Conservation (phyloP, 2,329 filamentous ascomycete genomes). For the Aspergillus caelatus region DNA sequence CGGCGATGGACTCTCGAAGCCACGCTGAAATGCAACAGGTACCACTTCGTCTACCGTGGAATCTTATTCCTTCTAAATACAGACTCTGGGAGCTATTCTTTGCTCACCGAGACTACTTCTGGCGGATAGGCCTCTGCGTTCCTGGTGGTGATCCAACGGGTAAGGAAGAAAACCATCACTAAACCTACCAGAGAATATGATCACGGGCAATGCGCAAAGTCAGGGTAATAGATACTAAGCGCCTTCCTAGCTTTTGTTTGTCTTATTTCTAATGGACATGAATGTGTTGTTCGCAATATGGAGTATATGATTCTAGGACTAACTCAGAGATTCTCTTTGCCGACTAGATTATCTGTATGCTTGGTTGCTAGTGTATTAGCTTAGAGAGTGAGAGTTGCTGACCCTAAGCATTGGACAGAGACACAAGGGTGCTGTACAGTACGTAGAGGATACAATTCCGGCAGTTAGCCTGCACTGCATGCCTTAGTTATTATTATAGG, state of each 20-base stretch:
- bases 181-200: neutral
- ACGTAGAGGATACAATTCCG: neutral
- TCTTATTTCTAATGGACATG: neutral
- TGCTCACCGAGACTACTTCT: constrained; percentile 95
- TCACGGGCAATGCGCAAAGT: neutral
- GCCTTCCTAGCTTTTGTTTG: neutral
- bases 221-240: neutral
- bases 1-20: neutral
- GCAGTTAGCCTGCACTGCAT: neutral
- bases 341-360: neutral
- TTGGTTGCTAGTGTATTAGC: neutral
- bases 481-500: neutral
- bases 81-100: constrained; percentile 93
- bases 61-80: constrained; percentile 54
- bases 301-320: neutral
- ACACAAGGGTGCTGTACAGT: neutral
- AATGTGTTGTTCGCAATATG: neutral
- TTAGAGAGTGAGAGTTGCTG: neutral
- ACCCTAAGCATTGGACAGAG: neutral
- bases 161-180: constrained; percentile 1
- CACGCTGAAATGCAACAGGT: constrained; percentile 9
- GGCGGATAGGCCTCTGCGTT: constrained; percentile 85
- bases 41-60: constrained; percentile 22
- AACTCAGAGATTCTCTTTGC: neutral
- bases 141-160: constrained; percentile 63